phyloP scores from a whole-genome alignment of 305 asterid species.

The Fraxinus paxiana region DNA sequence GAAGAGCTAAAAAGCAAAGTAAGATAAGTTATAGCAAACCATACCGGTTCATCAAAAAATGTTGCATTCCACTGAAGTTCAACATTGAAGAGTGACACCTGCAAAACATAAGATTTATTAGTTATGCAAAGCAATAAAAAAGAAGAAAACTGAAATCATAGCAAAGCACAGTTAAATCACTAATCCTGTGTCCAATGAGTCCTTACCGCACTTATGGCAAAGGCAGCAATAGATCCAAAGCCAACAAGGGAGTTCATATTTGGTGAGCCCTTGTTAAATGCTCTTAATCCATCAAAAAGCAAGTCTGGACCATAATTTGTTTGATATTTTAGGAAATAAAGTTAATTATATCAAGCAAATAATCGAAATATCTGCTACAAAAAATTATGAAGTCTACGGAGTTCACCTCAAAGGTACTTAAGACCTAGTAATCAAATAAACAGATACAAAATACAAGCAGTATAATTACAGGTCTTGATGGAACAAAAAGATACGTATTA shows the following conservation, averaged over 20 bases:
- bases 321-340: conserved; percentile 20
- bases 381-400: neutral
- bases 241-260: conserved; percentile 98
- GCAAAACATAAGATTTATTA: conserved; percentile 21
- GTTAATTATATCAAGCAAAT: neutral
- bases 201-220: conserved; percentile 87
- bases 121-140: conserved; percentile 16
- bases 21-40: conserved; percentile 33
- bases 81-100: conserved; percentile 90
- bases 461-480: neutral
- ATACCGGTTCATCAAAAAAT: conserved; percentile 95
- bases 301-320: conserved; percentile 49
- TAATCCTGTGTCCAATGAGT: conserved; percentile 20
- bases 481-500: neutral
- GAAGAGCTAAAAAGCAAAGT: conserved; percentile 14
- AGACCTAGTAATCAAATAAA: neutral
- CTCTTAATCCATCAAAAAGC: conserved; percentile 80
- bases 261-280: conserved; percentile 84
- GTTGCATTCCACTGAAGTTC: conserved; percentile 88
- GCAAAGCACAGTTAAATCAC: conserved; percentile 7
- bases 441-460: neutral
- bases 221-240: conserved; percentile 90
- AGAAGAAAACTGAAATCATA: conserved; percentile 16
- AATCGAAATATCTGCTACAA: neutral
- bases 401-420: neutral